A percentile compares a stretch with the other conserved stretches of the same genome.
Conservation (phyloP, 331 rosid species). For the Acacia pycnantha region DNA sequence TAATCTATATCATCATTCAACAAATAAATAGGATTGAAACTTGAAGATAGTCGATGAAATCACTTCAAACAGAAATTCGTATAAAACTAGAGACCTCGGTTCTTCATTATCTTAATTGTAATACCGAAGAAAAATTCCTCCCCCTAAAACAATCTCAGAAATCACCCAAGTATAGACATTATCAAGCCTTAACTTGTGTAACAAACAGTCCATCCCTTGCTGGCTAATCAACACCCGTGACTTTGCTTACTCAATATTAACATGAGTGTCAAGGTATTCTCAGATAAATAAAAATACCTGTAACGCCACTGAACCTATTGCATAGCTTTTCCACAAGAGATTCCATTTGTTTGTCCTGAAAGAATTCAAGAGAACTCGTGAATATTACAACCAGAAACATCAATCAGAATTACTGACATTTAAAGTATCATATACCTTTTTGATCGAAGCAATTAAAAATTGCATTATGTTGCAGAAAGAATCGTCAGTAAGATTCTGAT, state of each 20-base stretch:
- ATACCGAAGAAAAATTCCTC: neutral
- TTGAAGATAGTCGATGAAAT: neutral
- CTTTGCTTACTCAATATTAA: neutral
- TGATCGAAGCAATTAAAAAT: constrained; percentile 87
- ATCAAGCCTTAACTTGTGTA: neutral
- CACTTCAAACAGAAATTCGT: constrained; percentile 12
- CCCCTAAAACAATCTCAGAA: neutral
- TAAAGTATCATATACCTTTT: constrained; percentile 59
- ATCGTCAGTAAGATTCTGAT: constrained; percentile 69
- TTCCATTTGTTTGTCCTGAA: constrained; percentile 95
- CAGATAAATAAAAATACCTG: constrained; percentile 48
- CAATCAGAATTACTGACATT: constrained; percentile 4
- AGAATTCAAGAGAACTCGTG: constrained; percentile 33
- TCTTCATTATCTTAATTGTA: neutral
- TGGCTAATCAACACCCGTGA: neutral
- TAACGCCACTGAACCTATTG: constrained; percentile 83
- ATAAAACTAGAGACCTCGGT: constrained; percentile 2
- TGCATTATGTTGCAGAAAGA: constrained; percentile 95
- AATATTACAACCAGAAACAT: constrained; percentile 18
- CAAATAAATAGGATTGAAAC: neutral
- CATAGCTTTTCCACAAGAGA: constrained; percentile 96
- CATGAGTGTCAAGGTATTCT: constrained; percentile 2
- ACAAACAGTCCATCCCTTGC: neutral
- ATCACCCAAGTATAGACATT: neutral
- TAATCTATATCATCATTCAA: neutral